phyloP scores from a whole-genome alignment of 495 filamentous ascomycete species.

The Wilcoxina mikolae region DNA sequence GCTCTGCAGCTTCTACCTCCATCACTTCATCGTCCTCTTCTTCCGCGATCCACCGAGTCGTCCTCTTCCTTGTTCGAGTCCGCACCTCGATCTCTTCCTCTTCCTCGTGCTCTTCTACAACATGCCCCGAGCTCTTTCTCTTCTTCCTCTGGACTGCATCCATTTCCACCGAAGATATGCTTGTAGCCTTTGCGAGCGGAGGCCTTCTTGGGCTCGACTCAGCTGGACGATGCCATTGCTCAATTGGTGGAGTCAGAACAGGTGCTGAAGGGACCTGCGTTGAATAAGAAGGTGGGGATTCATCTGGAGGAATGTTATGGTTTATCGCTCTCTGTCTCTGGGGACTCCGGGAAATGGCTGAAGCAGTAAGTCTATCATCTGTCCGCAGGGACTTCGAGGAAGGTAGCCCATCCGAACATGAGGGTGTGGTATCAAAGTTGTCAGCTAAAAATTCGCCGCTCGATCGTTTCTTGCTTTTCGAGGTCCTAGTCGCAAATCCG shows the following conservation, averaged over 20 bases:
- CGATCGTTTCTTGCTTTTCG: slow-evolving; percentile 11
- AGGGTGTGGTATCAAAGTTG: slow-evolving; percentile 6
- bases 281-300: neutral
- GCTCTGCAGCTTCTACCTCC: neutral
- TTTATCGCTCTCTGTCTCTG: neutral
- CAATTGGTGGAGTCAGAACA: neutral
- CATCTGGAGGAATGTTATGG: neutral
- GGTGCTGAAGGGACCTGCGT: neutral
- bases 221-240: neutral
- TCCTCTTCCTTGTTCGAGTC: neutral
- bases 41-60: neutral
- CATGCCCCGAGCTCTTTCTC: neutral
- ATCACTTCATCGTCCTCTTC: neutral
- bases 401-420: neutral
- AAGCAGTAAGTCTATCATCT: neutral
- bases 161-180: slow-evolving; percentile 7
- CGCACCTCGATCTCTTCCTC: neutral
- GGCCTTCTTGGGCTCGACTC: neutral
- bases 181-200: slow-evolving; percentile 5
- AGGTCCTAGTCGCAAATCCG: neutral
- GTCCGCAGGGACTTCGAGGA: slow-evolving; percentile 12
- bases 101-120: neutral
- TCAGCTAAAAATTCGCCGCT: slow-evolving; percentile 10
- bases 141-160: slow-evolving; percentile 7
- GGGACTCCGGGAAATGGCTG: neutral